These are phyloP conservation scores for Ulmus americana DNA, from an alignment of 331 rosid genomes.

Conservation along the genomic window DNA sequence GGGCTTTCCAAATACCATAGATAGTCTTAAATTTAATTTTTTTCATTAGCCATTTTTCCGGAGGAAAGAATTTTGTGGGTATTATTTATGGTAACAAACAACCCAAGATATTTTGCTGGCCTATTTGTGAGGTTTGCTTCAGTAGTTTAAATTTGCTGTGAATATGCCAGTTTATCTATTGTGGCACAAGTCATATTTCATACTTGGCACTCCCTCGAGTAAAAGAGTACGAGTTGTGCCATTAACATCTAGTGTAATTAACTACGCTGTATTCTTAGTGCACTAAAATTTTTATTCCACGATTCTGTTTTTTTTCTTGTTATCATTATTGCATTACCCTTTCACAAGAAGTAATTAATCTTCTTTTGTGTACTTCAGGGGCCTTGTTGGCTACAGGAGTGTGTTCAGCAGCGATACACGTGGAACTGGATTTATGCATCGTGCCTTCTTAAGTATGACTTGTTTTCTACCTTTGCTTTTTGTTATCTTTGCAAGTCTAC, in stretches of 20 bases:
- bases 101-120: not conserved
- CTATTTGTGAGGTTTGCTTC: not conserved
- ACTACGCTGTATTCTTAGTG: not conserved
- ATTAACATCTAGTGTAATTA: not conserved
- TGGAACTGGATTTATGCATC: constrained; percentile 99
- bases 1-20: not conserved
- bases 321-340: not conserved
- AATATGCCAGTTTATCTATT: not conserved
- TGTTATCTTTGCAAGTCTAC: not conserved
- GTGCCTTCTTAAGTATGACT: constrained; percentile 75
- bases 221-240: not conserved
- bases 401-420: constrained; percentile 96
- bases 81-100: not conserved
- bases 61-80: not conserved
- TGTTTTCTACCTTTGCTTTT: constrained; percentile 1
- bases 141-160: not conserved
- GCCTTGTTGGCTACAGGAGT: constrained; percentile 93
- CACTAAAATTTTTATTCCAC: not conserved
- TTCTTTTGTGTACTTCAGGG: constrained; percentile 52
- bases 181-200: not conserved
- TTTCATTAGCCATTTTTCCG: not conserved
- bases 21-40: not conserved
- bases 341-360: not conserved
- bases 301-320: not conserved
- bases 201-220: not conserved